Evolutionary conservation across 1,139 yeast species (phyloP).

Genomic region (Blastobotrys ciferrii): DNA sequence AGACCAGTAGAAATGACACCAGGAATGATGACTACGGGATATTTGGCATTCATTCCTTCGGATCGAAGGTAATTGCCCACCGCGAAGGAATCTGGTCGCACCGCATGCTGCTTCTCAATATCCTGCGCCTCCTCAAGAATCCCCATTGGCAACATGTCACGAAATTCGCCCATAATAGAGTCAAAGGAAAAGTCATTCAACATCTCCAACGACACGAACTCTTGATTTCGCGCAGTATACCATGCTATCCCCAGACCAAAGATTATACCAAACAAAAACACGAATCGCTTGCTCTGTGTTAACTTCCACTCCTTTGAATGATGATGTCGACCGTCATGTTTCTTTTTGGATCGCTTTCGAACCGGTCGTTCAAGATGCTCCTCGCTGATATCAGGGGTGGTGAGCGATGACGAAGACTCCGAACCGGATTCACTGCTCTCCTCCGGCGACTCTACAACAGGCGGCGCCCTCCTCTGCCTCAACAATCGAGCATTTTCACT

Average conservation of each 20-base stretch:
- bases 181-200: slow-evolving; percentile 56
- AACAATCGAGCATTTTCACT: slow-evolving; percentile 6
- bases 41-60: slow-evolving; percentile 53
- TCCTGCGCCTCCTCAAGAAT: slow-evolving; percentile 61
- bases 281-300: slow-evolving; percentile 31
- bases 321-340: background rate
- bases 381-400: slow-evolving; percentile 3
- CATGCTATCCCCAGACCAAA: slow-evolving; percentile 67
- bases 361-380: background rate
- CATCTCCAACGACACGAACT: slow-evolving; percentile 46
- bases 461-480: slow-evolving; percentile 4
- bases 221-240: slow-evolving; percentile 55
- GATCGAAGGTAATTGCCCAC: slow-evolving; percentile 69
- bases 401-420: slow-evolving; percentile 5
- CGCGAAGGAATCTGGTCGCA: slow-evolving; percentile 68
- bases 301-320: slow-evolving; percentile 19
- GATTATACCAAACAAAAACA: slow-evolving; percentile 58
- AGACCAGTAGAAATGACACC: slow-evolving; percentile 95
- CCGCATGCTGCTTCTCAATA: slow-evolving; percentile 40
- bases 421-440: background rate
- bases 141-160: slow-evolving; percentile 55
- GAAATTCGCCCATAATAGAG: slow-evolving; percentile 37
- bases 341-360: background rate
- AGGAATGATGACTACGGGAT: slow-evolving; percentile 89
- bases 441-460: background rate